Evolutionary conservation across 148 eudicot species (phyloP).

Genomic region (Rhododendron simsii): DNA sequence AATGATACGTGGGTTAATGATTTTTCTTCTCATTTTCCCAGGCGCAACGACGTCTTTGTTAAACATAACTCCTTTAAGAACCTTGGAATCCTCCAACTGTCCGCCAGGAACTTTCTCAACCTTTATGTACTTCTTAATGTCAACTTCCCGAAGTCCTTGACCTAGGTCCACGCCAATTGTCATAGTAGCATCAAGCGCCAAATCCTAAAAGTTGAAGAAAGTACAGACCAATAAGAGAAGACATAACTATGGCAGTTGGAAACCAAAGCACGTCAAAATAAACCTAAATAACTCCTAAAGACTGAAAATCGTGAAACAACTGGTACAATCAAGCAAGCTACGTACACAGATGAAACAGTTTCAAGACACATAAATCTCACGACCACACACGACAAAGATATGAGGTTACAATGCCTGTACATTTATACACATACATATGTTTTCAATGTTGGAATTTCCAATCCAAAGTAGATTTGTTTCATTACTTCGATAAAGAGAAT

Average conservation of each 20-base stretch:
- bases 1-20: constrained; percentile 73
- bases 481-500: not conserved
- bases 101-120: constrained; percentile 95
- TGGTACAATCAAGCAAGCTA: not conserved
- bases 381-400: not conserved
- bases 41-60: constrained; percentile 94
- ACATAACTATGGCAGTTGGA: too few relatives aligned
- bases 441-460: too few relatives aligned
- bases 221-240: not conserved
- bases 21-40: constrained; percentile 93
- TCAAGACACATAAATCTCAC: not conserved
- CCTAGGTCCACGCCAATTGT: constrained; percentile 90
- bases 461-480: not conserved
- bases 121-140: constrained; percentile 86
- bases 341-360: not conserved
- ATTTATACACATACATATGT: not conserved
- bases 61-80: constrained; percentile 84
- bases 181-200: constrained; percentile 86
- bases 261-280: not conserved
- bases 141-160: constrained; percentile 82
- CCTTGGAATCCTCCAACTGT: constrained; percentile 83
- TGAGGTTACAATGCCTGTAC: not conserved
- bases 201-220: constrained; percentile 42
- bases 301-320: not conserved
- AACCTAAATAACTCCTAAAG: not conserved